Conservation (phyloP, 257 asterid genomes). For the Lithospermum erythrorhizon region DNA sequence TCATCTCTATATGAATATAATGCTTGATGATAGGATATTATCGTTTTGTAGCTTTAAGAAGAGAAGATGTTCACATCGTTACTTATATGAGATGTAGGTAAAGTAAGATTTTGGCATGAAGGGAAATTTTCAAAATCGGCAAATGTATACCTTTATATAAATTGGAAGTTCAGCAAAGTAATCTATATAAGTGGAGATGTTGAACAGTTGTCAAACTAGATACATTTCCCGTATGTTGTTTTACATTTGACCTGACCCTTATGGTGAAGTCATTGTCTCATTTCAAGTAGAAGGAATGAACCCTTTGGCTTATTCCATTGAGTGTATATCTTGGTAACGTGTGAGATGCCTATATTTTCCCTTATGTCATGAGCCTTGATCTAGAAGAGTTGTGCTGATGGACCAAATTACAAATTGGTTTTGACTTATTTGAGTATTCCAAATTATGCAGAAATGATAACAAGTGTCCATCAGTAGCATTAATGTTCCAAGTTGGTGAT, state of each 20-base stretch:
- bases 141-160: too few relatives aligned
- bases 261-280: background rate
- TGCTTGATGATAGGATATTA: background rate
- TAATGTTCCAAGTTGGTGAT: constrained; percentile 86
- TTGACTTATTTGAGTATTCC: background rate
- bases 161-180: too few relatives aligned
- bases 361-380: too few relatives aligned
- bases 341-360: too few relatives aligned
- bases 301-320: background rate
- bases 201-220: background rate
- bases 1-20: background rate
- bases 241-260: background rate
- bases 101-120: too few relatives aligned
- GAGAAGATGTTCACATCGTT: too few relatives aligned
- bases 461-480: constrained; percentile 67
- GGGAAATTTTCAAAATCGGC: too few relatives aligned
- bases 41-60: too few relatives aligned
- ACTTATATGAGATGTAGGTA: too few relatives aligned
- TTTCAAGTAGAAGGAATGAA: background rate
- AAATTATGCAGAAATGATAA: constrained; percentile 46
- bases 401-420: background rate
- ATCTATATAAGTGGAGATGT: too few relatives aligned
- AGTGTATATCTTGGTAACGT: background rate
- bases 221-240: background rate
- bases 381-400: too few relatives aligned